A percentile compares a stretch with the other conserved stretches of the same genome.
Conservation (phyloP, 2,329 filamentous ascomycete genomes). For the Endoconidiophora laricicola region DNA sequence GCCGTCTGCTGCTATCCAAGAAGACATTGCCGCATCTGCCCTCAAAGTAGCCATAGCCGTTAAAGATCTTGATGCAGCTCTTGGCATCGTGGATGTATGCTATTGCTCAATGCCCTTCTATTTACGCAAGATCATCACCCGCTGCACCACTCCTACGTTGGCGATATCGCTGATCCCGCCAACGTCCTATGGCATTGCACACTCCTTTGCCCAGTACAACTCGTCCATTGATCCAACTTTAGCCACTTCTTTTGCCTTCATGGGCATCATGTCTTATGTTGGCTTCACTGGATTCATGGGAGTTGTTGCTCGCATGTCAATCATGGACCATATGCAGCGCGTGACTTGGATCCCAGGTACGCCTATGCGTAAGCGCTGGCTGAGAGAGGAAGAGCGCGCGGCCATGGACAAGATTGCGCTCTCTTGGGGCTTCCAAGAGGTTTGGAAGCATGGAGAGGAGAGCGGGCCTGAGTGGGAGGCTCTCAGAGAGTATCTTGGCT, state of each 20-base stretch:
- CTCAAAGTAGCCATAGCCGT: slow-evolving; percentile 64
- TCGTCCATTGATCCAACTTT: slow-evolving; percentile 58
- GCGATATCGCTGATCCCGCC: slow-evolving; percentile 44
- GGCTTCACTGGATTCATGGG: slow-evolving; percentile 68
- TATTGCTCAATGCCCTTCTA: slow-evolving; percentile 51
- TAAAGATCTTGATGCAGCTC: slow-evolving; percentile 60
- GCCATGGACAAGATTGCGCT: slow-evolving; percentile 73
- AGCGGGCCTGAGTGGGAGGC: slow-evolving; percentile 80
- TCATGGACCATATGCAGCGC: slow-evolving; percentile 88
- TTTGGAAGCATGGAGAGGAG: slow-evolving; percentile 69
- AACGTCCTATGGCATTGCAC: slow-evolving; percentile 54
- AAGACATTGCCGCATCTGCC: slow-evolving; percentile 53
- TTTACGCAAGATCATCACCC: slow-evolving; percentile 49
- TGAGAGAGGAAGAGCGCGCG: slow-evolving; percentile 77
- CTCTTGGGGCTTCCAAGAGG: slow-evolving; percentile 82
- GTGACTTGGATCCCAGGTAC: slow-evolving; percentile 81
- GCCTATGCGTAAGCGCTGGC: slow-evolving; percentile 64
- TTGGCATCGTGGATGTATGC: slow-evolving; percentile 56
- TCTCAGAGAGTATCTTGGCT: slow-evolving; percentile 65
- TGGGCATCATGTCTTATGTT: slow-evolving; percentile 69
- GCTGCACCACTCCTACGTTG: slow-evolving; percentile 41
- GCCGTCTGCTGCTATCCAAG: slow-evolving; percentile 54
- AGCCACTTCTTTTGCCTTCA: slow-evolving; percentile 64
- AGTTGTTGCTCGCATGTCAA: slow-evolving; percentile 65
- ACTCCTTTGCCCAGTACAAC: slow-evolving; percentile 43